Conservation (phyloP, 805 yeast genomes). For the Wickerhamiella azymoides region DNA sequence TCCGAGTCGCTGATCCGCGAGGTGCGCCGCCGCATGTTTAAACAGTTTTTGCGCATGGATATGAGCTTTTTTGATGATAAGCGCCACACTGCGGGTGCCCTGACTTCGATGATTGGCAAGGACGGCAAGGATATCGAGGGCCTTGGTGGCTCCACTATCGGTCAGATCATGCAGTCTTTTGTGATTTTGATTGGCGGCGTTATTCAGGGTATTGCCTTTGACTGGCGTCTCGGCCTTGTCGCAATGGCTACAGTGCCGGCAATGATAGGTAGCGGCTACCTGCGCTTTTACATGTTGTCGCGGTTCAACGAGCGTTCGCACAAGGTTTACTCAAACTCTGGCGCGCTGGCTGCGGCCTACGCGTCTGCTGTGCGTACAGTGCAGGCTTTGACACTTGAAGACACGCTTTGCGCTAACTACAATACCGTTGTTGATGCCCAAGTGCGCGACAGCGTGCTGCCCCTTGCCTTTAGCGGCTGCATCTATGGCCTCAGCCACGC, state of each 20-base stretch:
- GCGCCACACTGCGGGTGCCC: slow-evolving; percentile 27
- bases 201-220: slow-evolving; percentile 27
- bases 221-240: slow-evolving; percentile 30
- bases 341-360: slow-evolving; percentile 30
- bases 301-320: slow-evolving; percentile 27
- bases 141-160: slow-evolving; percentile 30
- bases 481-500: slow-evolving; percentile 29
- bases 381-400: slow-evolving; percentile 29
- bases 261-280: slow-evolving; percentile 28
- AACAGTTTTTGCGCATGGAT: slow-evolving; percentile 27
- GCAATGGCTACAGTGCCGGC: slow-evolving; percentile 28
- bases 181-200: slow-evolving; percentile 29
- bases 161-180: slow-evolving; percentile 26
- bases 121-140: slow-evolving; percentile 30
- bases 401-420: slow-evolving; percentile 26
- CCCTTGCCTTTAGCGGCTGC: slow-evolving; percentile 24
- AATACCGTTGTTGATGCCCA: slow-evolving; percentile 21
- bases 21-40: slow-evolving; percentile 24
- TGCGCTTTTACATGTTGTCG: slow-evolving; percentile 25
- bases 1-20: slow-evolving; percentile 25
- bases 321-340: slow-evolving; percentile 27
- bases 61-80: slow-evolving; percentile 27
- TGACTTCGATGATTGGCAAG: slow-evolving; percentile 27
- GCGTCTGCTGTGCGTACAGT: slow-evolving; percentile 31
- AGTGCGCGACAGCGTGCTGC: slow-evolving; percentile 21